Conservation (phyloP, 1,284 basidiomycete species). For the Phenoliferia sp. region DNA sequence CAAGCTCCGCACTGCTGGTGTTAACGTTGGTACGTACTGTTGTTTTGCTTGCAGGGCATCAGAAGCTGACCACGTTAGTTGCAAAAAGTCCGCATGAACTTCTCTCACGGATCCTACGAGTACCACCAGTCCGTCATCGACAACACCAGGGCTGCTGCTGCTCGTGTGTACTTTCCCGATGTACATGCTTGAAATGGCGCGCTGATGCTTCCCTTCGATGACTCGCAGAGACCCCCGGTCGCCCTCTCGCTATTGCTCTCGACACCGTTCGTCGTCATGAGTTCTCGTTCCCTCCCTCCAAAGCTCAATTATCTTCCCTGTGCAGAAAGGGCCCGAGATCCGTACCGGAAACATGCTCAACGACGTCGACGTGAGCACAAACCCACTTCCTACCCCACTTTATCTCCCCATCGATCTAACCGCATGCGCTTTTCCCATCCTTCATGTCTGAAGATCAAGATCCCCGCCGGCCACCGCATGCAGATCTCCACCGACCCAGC, state of each 20-base stretch:
- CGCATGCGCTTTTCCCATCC: background rate
- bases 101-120: constrained; percentile 92
- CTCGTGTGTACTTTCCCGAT: constrained; percentile 52
- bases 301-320: too few relatives aligned
- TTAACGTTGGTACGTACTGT: constrained; percentile 76
- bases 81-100: constrained; percentile 87
- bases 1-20: constrained; percentile 76
- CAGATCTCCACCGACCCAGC: constrained; percentile 78
- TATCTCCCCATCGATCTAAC: background rate
- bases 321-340: constrained; percentile 97
- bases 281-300: too few relatives aligned
- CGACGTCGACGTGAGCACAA: constrained; percentile 67
- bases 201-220: background rate
- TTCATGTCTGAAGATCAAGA: constrained; percentile 57
- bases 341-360: constrained; percentile 91
- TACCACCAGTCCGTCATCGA: constrained; percentile 97
- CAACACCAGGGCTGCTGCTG: constrained; percentile 81
- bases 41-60: background rate
- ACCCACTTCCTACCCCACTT: background rate
- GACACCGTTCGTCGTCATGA: constrained; percentile 66
- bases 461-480: constrained; percentile 92
- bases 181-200: background rate
- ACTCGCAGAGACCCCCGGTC: constrained; percentile 57
- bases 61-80: background rate
- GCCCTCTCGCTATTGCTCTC: constrained; percentile 94